phyloP scores from a whole-genome alignment of 441 rosid species.

The Jatropha podagrica region DNA sequence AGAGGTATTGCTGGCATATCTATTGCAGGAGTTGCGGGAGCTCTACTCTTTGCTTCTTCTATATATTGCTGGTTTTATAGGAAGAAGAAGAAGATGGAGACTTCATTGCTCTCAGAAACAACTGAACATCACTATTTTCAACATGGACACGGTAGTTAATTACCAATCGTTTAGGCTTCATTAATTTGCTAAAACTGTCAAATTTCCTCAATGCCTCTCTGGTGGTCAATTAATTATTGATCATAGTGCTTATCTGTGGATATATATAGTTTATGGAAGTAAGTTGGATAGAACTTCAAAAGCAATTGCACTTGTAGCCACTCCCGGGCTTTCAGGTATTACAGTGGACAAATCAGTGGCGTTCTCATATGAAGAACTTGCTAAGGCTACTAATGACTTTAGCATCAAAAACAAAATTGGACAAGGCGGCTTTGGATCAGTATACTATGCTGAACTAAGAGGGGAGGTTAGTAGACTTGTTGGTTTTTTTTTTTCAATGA shows the following conservation, averaged over 20 bases:
- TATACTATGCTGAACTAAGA: constrained; percentile 84
- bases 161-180: neutral
- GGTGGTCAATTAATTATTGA: neutral
- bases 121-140: constrained; percentile 27
- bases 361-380: constrained; percentile 38
- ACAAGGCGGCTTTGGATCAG: constrained; percentile 86
- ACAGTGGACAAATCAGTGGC: constrained; percentile 55
- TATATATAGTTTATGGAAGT: constrained; percentile 29
- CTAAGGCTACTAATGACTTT: constrained; percentile 47
- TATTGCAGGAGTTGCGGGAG: constrained; percentile 35
- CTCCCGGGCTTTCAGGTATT: constrained; percentile 52
- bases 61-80: constrained; percentile 31
- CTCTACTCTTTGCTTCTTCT: constrained; percentile 29
- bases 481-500: too few relatives aligned
- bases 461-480: constrained; percentile 67
- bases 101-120: constrained; percentile 30
- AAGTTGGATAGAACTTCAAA: constrained; percentile 35
- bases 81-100: constrained; percentile 37
- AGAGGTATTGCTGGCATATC: constrained; percentile 48
- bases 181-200: neutral
- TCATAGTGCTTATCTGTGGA: constrained; percentile 5
- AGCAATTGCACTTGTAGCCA: constrained; percentile 23
- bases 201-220: neutral
- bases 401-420: constrained; percentile 81
- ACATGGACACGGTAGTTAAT: constrained; percentile 31